Evolutionary conservation across 1,139 yeast genomes (phyloP).

Genomic region (Taphrina betulina): DNA sequence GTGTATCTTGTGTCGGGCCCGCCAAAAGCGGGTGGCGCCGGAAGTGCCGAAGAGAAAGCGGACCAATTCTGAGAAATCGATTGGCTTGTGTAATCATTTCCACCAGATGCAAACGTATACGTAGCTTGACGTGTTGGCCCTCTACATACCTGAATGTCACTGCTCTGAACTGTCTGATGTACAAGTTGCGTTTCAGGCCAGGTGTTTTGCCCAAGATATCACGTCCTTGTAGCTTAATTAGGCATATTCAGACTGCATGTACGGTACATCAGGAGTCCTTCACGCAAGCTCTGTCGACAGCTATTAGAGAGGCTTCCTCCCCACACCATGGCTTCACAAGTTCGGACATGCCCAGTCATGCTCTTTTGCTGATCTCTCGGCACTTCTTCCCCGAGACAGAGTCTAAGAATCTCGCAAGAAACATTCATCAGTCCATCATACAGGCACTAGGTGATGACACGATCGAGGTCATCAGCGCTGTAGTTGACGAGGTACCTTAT

Average conservation of each 20-base stretch:
- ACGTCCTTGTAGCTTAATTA: too few relatives aligned
- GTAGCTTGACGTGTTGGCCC: too few relatives aligned
- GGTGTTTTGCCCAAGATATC: too few relatives aligned
- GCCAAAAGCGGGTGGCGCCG: too few relatives aligned
- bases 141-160: too few relatives aligned
- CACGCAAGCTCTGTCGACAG: slow-evolving; percentile 8
- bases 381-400: slow-evolving; percentile 8
- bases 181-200: too few relatives aligned
- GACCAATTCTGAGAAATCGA: too few relatives aligned
- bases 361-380: slow-evolving; percentile 19
- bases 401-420: slow-evolving; percentile 3
- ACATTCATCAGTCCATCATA: slow-evolving; percentile 1
- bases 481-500: slow-evolving; percentile 24
- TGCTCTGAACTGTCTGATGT: too few relatives aligned
- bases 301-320: slow-evolving; percentile 23
- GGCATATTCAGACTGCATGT: slow-evolving; percentile 17
- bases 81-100: too few relatives aligned
- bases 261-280: slow-evolving; percentile 15
- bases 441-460: slow-evolving; percentile 21
- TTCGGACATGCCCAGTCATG: slow-evolving; percentile 29
- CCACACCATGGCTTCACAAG: slow-evolving; percentile 30
- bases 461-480: slow-evolving; percentile 12
- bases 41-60: too few relatives aligned
- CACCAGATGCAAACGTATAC: too few relatives aligned
- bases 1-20: too few relatives aligned